Evolutionary conservation across 164 flowering plant genomes (phyloP), one percentile per base, ranked within the genome.

Genomic region (Magnolia changhungtana): DNA sequence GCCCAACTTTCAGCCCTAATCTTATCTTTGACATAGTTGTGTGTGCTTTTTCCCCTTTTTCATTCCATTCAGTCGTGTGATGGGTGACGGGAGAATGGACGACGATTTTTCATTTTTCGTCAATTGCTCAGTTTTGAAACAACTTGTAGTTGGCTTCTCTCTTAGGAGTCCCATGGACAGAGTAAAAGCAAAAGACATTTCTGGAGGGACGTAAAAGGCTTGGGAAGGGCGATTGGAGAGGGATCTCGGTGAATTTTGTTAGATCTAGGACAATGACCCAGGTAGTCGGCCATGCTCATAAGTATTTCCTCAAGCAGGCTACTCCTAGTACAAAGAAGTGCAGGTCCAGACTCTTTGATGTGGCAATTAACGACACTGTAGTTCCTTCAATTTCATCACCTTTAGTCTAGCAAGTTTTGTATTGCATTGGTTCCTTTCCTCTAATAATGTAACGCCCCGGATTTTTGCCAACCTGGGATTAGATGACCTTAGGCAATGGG

Each of bases 201-300:
- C 67, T 87, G 24, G 77, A n/a, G 2, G 89, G 89, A 3, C 67
- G 85, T 67, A 55, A 77, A 52, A 75, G 64, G 69, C 82, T 85
- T 8, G 89, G 89, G 9, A 87, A 82, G 80, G 85, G 89, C 7
- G 83, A 85, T 45, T 87, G 89, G 89, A 81, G 77, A 65, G 88
- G 84, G 24, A 87, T 85, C 29, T 73, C 89, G 63, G 81, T 55
- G 76, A 78, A 78, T 0, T 87, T 66, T 81, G 89, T 87, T 11
- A 76, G 64, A 1, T 82, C 88, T 0, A 84, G 88, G 75, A 82
- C 85, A 2, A 81, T 88, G 1, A 80, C 86, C 18, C 86, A 85
- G 73, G 85, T 85, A 19, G 86, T 88, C 3, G 85, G 89, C 58
- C 89, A 86, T 77, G 87, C 89, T 7, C 89, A 83, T 31, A 86